Evolutionary conservation across 495 filamentous ascomycete species (phyloP), one percentile per base, ranked within the genome.

Genomic region (Thermothielavioides terrestris): DNA sequence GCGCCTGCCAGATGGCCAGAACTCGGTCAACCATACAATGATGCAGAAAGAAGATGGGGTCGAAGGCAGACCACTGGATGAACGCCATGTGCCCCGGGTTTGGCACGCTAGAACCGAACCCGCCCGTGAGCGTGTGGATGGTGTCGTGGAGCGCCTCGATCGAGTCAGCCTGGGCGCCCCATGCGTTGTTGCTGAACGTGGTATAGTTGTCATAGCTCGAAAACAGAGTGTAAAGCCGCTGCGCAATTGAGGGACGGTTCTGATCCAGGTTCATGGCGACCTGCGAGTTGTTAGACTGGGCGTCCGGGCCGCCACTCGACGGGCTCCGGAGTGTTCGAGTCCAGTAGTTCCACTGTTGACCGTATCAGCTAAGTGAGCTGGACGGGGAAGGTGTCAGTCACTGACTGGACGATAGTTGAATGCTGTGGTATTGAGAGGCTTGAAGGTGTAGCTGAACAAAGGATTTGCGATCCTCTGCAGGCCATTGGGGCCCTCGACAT

Each of bases 41-140:
- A 43, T 89, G 85, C 4, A 89, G 66, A 64, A 78, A 85, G 66
- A 89, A 90, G 32, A 85, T 69, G 0, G 86, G 85, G 57, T 89
- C 86, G 53, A 85, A 89, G 14, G 78, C 77, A 4, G 86, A 80
- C 52, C 79, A 85, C 0, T 76, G 75, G 22, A 84, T 70, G 52
- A 74, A 74, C 2, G 71, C 68, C 81, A 88, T 84, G 57, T 87
- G 82, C 0, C 84, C 62, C 8, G 82, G 55, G 14, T 53, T 45
- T 3, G 56, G 46, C 17, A 30, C 25, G 18, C 45, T 39, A 12
- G 47, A 46, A 4, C 57, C 60, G 11, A 56, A 52, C 21, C 70
- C 70, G n/a, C 70, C 75, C 26, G 67, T 66, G 9, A 83, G 75
- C 11, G 74, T 74, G 52, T 86, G 84, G 38, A 86, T 75, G 3